phyloP scores from a whole-genome alignment of 768 basidiomycete species.

The Boletus fagicola region DNA sequence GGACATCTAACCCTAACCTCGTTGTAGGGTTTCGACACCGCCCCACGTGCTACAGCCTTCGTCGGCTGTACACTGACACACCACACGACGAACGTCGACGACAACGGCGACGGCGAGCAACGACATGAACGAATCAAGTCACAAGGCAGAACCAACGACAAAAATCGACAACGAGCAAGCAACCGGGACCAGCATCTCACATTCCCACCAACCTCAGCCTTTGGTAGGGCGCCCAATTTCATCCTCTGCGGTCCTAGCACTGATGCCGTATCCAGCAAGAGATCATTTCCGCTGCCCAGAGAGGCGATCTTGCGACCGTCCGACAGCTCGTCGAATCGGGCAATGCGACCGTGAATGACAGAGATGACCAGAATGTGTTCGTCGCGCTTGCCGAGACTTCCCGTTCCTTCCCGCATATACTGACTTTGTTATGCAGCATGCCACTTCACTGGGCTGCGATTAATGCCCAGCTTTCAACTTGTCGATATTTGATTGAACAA shows the following conservation, averaged over 20 bases:
- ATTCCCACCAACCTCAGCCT: constrained; percentile 25
- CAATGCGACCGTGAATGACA: constrained; percentile 66
- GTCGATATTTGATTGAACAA: constrained; percentile 82
- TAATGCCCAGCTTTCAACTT: constrained; percentile 89
- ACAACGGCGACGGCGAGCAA: constrained; percentile 19
- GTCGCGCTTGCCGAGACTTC: constrained; percentile 6
- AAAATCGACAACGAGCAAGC: constrained; percentile 28
- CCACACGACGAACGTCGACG: constrained; percentile 6
- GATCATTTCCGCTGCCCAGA: constrained; percentile 84
- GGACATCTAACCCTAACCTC: constrained; percentile 31
- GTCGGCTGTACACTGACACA: background rate
- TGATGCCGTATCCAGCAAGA: constrained; percentile 36
- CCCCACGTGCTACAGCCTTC: constrained; percentile 16
- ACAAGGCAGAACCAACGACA: constrained; percentile 32
- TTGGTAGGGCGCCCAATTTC: constrained; percentile 16
- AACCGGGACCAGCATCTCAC: constrained; percentile 26
- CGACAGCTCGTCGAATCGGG: constrained; percentile 70
- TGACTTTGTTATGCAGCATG: constrained; percentile 40
- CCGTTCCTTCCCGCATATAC: background rate
- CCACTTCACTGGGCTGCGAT: constrained; percentile 98
- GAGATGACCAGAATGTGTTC: constrained; percentile 82
- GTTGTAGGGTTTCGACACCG: constrained; percentile 26
- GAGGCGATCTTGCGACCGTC: constrained; percentile 72
- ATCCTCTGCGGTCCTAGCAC: background rate
- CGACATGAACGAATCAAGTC: constrained; percentile 32